A percentile compares a stretch with the other conserved stretches of the same genome.
phyloP scores from a whole-genome alignment of 169 alveolate species.

The Eimeria maxima region DNA sequence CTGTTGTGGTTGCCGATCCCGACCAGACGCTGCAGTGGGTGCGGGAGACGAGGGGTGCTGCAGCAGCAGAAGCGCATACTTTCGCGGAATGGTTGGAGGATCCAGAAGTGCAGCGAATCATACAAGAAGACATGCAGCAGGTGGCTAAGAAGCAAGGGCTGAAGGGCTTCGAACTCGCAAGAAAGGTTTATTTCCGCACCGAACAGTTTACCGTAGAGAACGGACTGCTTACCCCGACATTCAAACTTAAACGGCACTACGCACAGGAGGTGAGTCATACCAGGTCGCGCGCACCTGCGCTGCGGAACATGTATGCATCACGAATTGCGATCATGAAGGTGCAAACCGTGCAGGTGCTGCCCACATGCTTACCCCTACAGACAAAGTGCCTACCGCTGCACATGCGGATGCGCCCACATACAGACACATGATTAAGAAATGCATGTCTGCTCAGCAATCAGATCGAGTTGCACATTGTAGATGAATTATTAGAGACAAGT shows the following conservation, averaged over 20 bases:
- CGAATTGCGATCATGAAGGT: neutral
- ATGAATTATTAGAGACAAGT: neutral
- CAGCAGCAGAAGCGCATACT: neutral
- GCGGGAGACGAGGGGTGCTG: neutral
- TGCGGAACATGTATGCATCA: neutral
- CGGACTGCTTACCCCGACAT: constrained; percentile 84
- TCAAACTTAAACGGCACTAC: constrained; percentile 82
- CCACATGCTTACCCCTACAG: no score
- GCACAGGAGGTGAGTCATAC: constrained; percentile 78
- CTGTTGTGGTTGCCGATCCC: constrained; percentile 78
- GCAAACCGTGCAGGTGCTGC: neutral
- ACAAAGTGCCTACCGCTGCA: neutral
- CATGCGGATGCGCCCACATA: neutral
- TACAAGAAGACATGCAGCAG: constrained; percentile 68
- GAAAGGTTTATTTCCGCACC: constrained; percentile 56
- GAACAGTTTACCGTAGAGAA: constrained; percentile 85
- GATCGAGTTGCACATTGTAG: neutral
- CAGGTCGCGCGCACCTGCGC: neutral
- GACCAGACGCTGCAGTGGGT: constrained; percentile 75
- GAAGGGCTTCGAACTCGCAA: constrained; percentile 81
- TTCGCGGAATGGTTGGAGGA: constrained; percentile 31
- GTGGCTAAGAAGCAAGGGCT: constrained; percentile 73
- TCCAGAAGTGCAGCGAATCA: constrained; percentile 69
- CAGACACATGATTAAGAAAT: neutral
- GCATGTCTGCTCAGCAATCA: neutral